phyloP scores from a whole-genome alignment of 1,284 basidiomycete species.

The Pholiota adiposa region DNA sequence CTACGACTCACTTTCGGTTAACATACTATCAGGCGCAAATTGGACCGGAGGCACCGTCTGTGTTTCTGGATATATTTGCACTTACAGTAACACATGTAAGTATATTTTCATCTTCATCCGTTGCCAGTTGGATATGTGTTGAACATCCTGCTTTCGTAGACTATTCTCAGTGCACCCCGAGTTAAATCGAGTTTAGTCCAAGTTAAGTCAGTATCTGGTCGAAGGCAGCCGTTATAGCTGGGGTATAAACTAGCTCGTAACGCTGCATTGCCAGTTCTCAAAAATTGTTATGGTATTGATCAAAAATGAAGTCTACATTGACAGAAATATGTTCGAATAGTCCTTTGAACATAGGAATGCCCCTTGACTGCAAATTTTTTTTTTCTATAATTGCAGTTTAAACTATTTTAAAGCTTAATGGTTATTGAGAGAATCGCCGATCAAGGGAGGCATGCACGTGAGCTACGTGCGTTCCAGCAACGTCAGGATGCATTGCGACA shows the following conservation, averaged over 20 bases:
- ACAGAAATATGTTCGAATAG: too few relatives aligned
- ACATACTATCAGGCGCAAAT: slow-evolving; percentile 30
- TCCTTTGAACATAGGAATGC: too few relatives aligned
- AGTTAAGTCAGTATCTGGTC: too few relatives aligned
- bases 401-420: too few relatives aligned
- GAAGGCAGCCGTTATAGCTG: not conserved
- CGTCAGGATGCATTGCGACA: not conserved
- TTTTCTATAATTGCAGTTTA: too few relatives aligned
- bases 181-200: slow-evolving; percentile 20
- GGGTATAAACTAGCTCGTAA: not conserved
- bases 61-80: slow-evolving; percentile 45
- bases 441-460: not conserved
- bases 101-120: slow-evolving; percentile 9
- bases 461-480: not conserved
- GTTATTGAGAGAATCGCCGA: too few relatives aligned
- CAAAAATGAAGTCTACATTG: too few relatives aligned
- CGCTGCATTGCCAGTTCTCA: too few relatives aligned
- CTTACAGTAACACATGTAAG: slow-evolving; percentile 46
- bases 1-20: not conserved
- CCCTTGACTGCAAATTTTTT: too few relatives aligned
- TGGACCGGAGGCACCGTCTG: slow-evolving; percentile 54
- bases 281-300: too few relatives aligned
- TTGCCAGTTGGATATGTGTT: not conserved
- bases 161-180: slow-evolving; percentile 51
- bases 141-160: slow-evolving; percentile 28